Percentiles rank a stretch among this genome's conserved stretches.
phyloP scores from a whole-genome alignment of 805 yeast species.

The Grigorovia yakushimaensis region DNA sequence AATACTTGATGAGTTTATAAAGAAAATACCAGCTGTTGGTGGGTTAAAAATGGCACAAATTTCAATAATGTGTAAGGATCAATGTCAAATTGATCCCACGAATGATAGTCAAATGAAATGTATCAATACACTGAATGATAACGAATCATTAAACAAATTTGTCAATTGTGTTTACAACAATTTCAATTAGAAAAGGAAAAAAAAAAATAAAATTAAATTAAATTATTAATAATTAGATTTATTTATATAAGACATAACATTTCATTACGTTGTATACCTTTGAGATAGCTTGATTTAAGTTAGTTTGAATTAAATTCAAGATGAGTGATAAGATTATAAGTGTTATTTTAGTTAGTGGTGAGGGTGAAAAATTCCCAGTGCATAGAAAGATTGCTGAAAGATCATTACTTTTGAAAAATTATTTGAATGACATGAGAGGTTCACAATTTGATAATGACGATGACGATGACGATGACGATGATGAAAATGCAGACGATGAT shows the following conservation, averaged over 20 bases:
- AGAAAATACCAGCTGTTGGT: not conserved
- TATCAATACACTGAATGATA: not conserved
- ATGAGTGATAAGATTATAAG: conserved; percentile 8
- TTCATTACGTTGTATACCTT: no score
- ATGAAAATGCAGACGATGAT: conserved; percentile 40
- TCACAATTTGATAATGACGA: conserved; percentile 3
- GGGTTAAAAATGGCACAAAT: not conserved
- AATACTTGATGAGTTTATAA: not conserved
- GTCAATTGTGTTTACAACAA: not conserved
- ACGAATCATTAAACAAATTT: not conserved
- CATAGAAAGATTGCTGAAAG: conserved; percentile 79
- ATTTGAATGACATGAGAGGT: conserved; percentile 63
- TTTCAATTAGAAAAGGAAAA: not conserved
- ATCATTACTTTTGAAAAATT: conserved; percentile 74
- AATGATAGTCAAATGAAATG: not conserved
- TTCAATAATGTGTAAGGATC: not conserved
- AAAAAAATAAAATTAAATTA: not conserved
- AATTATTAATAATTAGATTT: no score
- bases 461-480: conserved; percentile 33
- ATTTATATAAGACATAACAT: no score
- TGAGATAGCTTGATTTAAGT: no score
- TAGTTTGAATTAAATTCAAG: not conserved
- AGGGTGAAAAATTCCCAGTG: conserved; percentile 69
- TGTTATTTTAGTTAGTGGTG: conserved; percentile 62
- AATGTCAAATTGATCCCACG: not conserved